Evolutionary conservation across 164 flowering plant species (phyloP).

Genomic region (Aristolochia californica): DNA sequence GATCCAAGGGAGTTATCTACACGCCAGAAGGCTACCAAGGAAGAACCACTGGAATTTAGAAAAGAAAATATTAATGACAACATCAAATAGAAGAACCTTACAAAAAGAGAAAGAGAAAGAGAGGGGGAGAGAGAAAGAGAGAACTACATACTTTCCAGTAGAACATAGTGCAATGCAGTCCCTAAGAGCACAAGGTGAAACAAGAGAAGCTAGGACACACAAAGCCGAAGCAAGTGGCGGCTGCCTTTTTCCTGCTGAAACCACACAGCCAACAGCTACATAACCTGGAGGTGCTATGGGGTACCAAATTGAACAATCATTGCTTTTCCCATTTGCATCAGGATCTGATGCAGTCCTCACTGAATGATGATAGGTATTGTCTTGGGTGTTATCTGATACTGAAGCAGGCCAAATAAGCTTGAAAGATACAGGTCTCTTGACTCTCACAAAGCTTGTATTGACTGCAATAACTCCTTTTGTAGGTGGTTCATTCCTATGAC

Average conservation of each 20-base stretch:
- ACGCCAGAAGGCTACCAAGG: constrained; percentile 76
- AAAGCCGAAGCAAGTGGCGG: constrained; percentile 68
- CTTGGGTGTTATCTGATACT: constrained; percentile 16
- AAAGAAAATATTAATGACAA: neutral
- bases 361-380: constrained; percentile 2
- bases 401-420: constrained; percentile 58
- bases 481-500: constrained; percentile 86
- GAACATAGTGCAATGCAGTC: constrained; percentile 58
- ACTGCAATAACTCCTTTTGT: constrained; percentile 83
- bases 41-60: constrained; percentile 26
- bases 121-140: neutral
- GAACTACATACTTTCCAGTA: constrained; percentile 35
- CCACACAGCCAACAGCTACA: constrained; percentile 92
- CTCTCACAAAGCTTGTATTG: constrained; percentile 57
- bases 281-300: constrained; percentile 94
- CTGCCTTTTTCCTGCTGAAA: constrained; percentile 45
- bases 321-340: constrained; percentile 12
- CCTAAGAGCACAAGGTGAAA: constrained; percentile 67
- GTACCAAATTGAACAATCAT: constrained; percentile 72
- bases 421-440: constrained; percentile 75
- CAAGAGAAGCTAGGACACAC: constrained; percentile 69
- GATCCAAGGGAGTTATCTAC: constrained; percentile 88
- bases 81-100: neutral
- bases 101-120: neutral
- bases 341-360: constrained; percentile 1